These are phyloP conservation scores for Cicer arietinum DNA, from an alignment of 306 rosid genomes.

Conservation along the genomic window DNA sequence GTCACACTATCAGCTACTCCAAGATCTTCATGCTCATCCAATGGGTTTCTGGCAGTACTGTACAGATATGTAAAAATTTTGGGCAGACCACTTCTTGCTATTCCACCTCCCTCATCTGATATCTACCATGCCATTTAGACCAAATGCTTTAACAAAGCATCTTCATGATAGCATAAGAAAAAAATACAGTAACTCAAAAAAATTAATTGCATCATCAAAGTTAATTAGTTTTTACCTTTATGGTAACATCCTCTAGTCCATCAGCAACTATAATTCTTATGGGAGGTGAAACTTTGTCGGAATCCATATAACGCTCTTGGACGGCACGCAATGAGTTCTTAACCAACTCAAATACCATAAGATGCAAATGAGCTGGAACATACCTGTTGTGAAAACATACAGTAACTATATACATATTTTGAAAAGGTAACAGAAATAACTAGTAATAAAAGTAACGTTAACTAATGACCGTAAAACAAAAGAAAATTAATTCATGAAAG, in stretches of 20 bases:
- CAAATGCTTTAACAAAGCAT: constrained; percentile 30
- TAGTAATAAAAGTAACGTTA: too few species aligned
- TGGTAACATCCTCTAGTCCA: constrained; percentile 94
- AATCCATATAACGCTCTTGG: constrained; percentile 83
- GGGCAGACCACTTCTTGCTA: constrained; percentile 79
- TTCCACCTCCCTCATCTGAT: constrained; percentile 94
- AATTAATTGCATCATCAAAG: neutral
- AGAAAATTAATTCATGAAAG: constrained; percentile 29
- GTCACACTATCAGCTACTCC: constrained; percentile 66
- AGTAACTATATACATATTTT: constrained; percentile 19
- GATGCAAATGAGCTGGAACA: constrained; percentile 95
- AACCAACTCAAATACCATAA: constrained; percentile 96
- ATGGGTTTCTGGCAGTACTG: constrained; percentile 84
- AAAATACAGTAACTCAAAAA: neutral
- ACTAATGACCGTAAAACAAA: neutral
- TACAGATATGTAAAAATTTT: constrained; percentile 89
- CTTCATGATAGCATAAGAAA: neutral
- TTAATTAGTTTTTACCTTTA: constrained; percentile 45
- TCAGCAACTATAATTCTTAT: constrained; percentile 90
- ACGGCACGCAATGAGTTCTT: constrained; percentile 97
- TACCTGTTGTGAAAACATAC: constrained; percentile 58
- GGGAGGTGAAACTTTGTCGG: constrained; percentile 77
- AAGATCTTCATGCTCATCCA: constrained; percentile 73
- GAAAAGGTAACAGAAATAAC: constrained; percentile 21
- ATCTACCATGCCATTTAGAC: constrained; percentile 42